These are phyloP conservation scores for Lentinula detonsa DNA, from an alignment of 768 basidiomycete species.

Conservation along the genomic window DNA sequence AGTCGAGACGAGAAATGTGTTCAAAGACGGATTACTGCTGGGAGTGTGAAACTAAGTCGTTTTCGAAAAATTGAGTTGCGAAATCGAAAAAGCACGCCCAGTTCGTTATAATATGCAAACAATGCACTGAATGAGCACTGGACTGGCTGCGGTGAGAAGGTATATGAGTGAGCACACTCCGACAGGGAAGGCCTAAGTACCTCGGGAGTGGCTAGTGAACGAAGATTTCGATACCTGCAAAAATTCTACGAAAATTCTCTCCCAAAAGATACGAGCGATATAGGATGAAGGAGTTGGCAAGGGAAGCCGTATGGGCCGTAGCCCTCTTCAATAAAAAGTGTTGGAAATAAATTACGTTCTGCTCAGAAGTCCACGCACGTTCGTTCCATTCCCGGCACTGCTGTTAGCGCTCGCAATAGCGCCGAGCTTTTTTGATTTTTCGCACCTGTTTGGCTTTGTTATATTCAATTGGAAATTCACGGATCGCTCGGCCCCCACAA, in stretches of 20 bases:
- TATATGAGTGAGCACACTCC: background rate
- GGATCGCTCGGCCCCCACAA: too few relatives aligned
- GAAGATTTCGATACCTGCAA: background rate
- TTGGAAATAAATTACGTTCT: background rate
- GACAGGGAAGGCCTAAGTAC: background rate
- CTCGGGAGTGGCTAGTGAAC: background rate
- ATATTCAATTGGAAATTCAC: too few relatives aligned
- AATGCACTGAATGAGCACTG: background rate
- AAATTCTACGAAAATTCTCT: constrained; percentile 10
- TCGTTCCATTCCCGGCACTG: background rate
- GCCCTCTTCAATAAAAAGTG: background rate
- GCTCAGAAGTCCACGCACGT: background rate
- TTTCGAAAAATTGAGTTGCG: background rate
- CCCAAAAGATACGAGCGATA: constrained; percentile 7
- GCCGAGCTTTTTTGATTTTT: background rate
- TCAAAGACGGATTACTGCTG: background rate
- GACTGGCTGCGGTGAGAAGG: background rate
- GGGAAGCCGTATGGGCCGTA: background rate
- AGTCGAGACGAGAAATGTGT: background rate
- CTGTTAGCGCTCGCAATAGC: background rate
- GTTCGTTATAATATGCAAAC: background rate
- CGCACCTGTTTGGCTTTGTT: too few relatives aligned
- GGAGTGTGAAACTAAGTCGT: background rate
- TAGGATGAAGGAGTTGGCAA: background rate
- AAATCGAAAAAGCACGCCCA: background rate